Evolutionary conservation across 305 asterid genomes (phyloP).

Genomic region (Petunia hybrid): DNA sequence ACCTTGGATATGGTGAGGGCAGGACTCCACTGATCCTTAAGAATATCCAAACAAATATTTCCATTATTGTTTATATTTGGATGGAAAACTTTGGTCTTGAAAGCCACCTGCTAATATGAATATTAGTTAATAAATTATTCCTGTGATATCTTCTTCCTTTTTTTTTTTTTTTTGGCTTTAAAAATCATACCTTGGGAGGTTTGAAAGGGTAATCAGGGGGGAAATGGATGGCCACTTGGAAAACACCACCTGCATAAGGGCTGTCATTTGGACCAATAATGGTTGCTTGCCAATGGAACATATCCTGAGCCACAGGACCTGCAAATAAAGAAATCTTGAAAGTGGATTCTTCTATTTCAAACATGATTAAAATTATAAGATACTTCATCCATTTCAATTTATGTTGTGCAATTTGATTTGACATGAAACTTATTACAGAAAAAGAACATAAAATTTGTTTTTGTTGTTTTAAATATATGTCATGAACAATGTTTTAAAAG

Average conservation of each 20-base stretch:
- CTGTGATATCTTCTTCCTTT: background rate
- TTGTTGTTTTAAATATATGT: no score
- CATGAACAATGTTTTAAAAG: no score
- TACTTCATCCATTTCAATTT: no score
- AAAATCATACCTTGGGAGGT: slow-evolving; percentile 72
- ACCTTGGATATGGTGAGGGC: slow-evolving; percentile 35
- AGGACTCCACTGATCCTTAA: slow-evolving; percentile 34
- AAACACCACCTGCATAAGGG: slow-evolving; percentile 84
- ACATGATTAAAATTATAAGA: no score
- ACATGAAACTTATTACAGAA: no score
- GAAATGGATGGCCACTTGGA: slow-evolving; percentile 82
- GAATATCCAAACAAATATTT: slow-evolving; percentile 34
- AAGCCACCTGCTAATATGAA: slow-evolving; percentile 27
- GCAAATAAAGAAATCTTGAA: background rate
- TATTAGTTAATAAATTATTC: background rate
- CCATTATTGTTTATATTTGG: slow-evolving; percentile 34
- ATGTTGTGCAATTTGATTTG: no score
- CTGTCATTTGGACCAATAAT: slow-evolving; percentile 91
- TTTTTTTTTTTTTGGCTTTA: background rate
- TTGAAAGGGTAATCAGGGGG: slow-evolving; percentile 88
- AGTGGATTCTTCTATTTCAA: no score
- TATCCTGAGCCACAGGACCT: slow-evolving; percentile 86
- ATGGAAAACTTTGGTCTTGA: slow-evolving; percentile 34
- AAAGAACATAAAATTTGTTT: no score
- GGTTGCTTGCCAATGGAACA: slow-evolving; percentile 94